Evolutionary conservation across 306 rosid species (phyloP).

Genomic region (Ormosia emarginata): DNA sequence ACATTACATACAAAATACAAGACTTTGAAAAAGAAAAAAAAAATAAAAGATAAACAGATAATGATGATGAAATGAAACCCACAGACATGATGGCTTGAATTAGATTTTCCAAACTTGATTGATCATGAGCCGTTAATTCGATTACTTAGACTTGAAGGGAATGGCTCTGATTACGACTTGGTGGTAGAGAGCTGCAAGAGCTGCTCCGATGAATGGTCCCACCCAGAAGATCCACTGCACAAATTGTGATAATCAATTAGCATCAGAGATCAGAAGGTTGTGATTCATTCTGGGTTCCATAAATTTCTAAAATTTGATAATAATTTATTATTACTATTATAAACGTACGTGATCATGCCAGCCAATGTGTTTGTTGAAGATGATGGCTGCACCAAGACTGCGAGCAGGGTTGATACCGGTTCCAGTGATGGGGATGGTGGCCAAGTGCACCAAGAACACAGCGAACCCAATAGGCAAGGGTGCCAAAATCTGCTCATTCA

Average conservation of each 20-base stretch:
- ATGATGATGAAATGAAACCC: conserved; percentile 3
- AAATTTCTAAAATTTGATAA: not conserved
- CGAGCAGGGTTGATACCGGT: conserved; percentile 55
- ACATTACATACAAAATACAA: conserved; percentile 30
- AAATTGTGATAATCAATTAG: not conserved
- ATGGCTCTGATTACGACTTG: conserved; percentile 50
- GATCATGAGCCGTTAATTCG: not conserved
- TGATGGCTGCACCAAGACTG: conserved; percentile 51
- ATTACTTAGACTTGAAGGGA: conserved; percentile 51
- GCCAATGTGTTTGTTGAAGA: conserved; percentile 48
- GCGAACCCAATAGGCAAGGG: conserved; percentile 56
- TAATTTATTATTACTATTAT: too few relatives aligned
- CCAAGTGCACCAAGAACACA: conserved; percentile 53
- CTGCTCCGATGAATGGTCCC: conserved; percentile 56
- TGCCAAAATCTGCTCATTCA: conserved; percentile 39
- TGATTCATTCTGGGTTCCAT: not conserved
- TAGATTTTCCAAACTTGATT: not conserved
- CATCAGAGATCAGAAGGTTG: not conserved
- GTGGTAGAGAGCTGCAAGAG: conserved; percentile 52
- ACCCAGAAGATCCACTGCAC: conserved; percentile 59
- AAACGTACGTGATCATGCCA: conserved; percentile 50
- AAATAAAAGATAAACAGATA: not conserved
- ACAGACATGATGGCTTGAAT: conserved; percentile 23
- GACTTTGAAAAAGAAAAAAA: not conserved
- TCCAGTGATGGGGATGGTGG: conserved; percentile 57